phyloP scores from a whole-genome alignment of 768 basidiomycete species.

The Serpula lacrymans region DNA sequence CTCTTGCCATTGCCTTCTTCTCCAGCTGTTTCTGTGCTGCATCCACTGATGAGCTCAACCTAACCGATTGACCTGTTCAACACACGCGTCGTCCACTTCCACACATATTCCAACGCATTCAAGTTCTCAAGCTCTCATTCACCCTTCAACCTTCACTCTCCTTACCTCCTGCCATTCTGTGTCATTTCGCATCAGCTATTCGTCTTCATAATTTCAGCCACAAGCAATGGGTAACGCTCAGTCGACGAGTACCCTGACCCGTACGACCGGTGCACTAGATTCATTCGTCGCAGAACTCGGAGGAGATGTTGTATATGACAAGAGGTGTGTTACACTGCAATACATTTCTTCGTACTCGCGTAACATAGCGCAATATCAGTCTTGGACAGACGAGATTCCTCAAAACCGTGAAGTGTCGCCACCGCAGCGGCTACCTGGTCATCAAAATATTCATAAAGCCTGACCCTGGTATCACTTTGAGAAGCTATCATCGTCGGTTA shows the following conservation, averaged over 20 bases:
- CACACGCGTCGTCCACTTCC: no score
- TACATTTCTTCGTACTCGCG: neutral
- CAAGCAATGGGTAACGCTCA: constrained; percentile 86
- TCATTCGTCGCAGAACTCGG: constrained; percentile 89
- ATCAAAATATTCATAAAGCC: constrained; percentile 97
- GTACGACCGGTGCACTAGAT: constrained; percentile 79
- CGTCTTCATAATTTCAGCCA: no score
- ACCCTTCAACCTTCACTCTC: no score
- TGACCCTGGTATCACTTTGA: constrained; percentile 77
- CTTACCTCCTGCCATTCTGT: no score
- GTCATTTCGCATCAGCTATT: no score
- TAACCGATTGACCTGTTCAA: no score
- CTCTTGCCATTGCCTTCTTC: no score
- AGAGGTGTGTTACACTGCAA: constrained; percentile 54
- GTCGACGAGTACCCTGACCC: constrained; percentile 65
- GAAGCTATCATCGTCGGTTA: constrained; percentile 69
- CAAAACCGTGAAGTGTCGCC: constrained; percentile 87
- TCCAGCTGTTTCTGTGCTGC: no score
- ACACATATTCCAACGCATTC: no score
- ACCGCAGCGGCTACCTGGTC: constrained; percentile 78
- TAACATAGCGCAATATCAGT: constrained; percentile 8
- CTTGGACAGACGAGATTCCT: constrained; percentile 34
- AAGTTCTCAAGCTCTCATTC: neutral
- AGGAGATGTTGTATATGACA: constrained; percentile 85
- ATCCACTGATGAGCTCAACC: no score